Conservation (phyloP, 192 early-diverging fungal genomes). For the Nowakowskiella sp. region DNA sequence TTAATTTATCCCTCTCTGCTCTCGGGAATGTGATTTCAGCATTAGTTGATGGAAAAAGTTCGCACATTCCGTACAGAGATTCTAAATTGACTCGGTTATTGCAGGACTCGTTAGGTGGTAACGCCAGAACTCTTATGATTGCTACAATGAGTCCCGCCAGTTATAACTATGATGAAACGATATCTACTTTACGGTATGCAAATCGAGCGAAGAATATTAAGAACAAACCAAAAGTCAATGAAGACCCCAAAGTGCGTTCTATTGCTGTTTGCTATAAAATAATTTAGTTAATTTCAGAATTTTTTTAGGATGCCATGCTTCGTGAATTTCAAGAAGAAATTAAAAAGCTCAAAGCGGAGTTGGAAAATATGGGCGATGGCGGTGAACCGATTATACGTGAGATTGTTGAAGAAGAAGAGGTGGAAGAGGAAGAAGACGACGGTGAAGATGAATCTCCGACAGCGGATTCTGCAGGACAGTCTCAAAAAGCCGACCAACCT, state of each 20-base stretch:
- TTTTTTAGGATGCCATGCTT: constrained; percentile 51
- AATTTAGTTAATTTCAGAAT: neutral
- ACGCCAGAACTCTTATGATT: constrained; percentile 58
- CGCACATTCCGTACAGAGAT: constrained; percentile 58
- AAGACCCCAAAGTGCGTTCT: constrained; percentile 49
- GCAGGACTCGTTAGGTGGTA: constrained; percentile 59
- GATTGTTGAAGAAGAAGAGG: constrained; percentile 44
- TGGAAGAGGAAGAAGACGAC: constrained; percentile 42
- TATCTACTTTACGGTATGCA: constrained; percentile 55
- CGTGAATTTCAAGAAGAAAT: constrained; percentile 63
- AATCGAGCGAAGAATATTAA: constrained; percentile 62
- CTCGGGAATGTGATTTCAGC: constrained; percentile 59
- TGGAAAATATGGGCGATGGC: constrained; percentile 38
- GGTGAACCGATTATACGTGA: constrained; percentile 25
- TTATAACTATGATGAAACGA: constrained; percentile 59
- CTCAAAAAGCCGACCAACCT: constrained; percentile 14
- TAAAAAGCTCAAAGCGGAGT: constrained; percentile 42
- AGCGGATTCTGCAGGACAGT: constrained; percentile 9
- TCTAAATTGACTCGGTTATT: constrained; percentile 56
- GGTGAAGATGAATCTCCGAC: constrained; percentile 7
- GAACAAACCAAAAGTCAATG: constrained; percentile 63
- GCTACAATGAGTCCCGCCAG: constrained; percentile 53
- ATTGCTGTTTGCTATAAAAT: constrained; percentile 6
- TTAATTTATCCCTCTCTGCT: constrained; percentile 54
- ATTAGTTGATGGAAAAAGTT: constrained; percentile 54